Base-by-base conservation (phyloP, 73 alveolate species). In the Paramecium sonneborni region DNA sequence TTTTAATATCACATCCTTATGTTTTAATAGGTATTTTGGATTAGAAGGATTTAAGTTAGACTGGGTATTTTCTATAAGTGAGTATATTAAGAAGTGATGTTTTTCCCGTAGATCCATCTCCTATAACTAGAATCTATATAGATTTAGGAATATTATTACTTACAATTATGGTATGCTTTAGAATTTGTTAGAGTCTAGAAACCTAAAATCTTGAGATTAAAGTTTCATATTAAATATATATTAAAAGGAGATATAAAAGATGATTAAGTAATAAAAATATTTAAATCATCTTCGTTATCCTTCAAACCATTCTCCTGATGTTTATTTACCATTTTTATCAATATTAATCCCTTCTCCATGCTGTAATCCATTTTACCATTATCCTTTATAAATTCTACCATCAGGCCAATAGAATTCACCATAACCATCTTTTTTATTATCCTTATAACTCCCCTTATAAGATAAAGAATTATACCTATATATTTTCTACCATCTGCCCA, bases 401-500 rank as follows among this genome's bases (percentile, higher is more conserved):
- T 95, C 98, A 18, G 96, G 95, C 98, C 98, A 95, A 56, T 76
- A 84, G 92, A 92, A 95, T 3, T 68, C 91, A 0, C 98, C 98
- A 21, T 93, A 92, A 41, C 98, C 98, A 62, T 95, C 96, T 69
- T 86, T 93, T 85, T 86, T 41, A 7, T 76, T 76, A 21, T 72
- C 86, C 57, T 72, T 72, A 37, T 72, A 72, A 35, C 55, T 41
- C 30, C 96, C 97, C 92, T 91, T 34, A 90, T 79, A 85, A 58
- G 86, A 52, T 35, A n/a, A 85, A 3, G 93, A 94, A 21, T 41
- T 6, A 23, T 41, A 30, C 90, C 90, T 52, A 44, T 67, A 28
- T 52, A 85, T 28, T 48, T 46, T 30, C 92, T 85, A 15, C 92
- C 92, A 85, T 85, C 92, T 2, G 15, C 2, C 92, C 92, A 85